Evolutionary conservation across 768 basidiomycete species (phyloP), one percentile per base, ranked within the genome.

Genomic region (Chalciporus pseudorubinellus): DNA sequence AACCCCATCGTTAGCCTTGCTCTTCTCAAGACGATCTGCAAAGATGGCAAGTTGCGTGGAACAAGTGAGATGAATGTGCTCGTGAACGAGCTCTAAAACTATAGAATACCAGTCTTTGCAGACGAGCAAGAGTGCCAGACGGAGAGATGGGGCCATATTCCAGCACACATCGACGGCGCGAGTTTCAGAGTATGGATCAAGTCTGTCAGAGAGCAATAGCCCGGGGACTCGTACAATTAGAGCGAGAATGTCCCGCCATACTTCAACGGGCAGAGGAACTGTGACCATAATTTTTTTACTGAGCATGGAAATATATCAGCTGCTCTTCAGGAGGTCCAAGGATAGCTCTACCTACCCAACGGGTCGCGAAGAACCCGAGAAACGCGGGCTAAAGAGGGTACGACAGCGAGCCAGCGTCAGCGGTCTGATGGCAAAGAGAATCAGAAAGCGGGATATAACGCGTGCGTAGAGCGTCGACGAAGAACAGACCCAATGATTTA

Each of bases 161-260:
- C 64, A 61, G 28, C 74, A 72, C 16, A 67, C 48, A 31, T 70
- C 67, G 21, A 61, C 58, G 6, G 68, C 64, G 19, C 59, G 46
- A 41, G 64, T 57, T 28, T 73, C 70, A 11, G 62, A 50, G 56
- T 77, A 77, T n/a, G 73, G 71, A 50, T 76, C 73, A 42, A 71
- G 72, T 28, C 69, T 61, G 42, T 72, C 68, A 19, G 71, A 46
- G 8, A 65, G 60, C 21, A 63, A 55, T 9, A 67, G 56, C 0
- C 72, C 73, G 3, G 72, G 64, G 3, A 72, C 58, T 22, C 72
- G 64, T 53, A 72, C 54, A 12, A 72, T 56, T 19, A 64, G 68
- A 13, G 65, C 49, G 6, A 78, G 63, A 14, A 77, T 71, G 40
- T 68, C 69, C 11, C 68, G 63, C 74, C 75, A 78, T n/a, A 74